Base-by-base conservation (phyloP, 2,329 filamentous ascomycete genomes). In the Didymella exigua region DNA sequence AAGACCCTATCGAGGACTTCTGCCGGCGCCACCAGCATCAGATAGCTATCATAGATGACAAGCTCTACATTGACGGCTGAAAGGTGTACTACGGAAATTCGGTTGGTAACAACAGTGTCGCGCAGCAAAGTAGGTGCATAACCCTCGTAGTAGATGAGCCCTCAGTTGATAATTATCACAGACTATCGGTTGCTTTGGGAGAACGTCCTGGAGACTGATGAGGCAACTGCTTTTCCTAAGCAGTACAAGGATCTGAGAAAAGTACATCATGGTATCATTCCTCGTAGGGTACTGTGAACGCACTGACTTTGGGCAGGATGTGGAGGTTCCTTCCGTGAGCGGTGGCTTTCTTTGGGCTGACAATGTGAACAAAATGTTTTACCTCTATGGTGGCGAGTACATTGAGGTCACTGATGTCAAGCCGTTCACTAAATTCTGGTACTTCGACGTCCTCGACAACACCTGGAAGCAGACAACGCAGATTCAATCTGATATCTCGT, bases 341-440 rank as follows among this genome's bases (percentile, higher is more conserved):
- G 74, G 77, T 24, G 77, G 77, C 5, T 60, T 79, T 1, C 71
- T 87, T 2, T 87, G 84, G 84, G 75, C 78, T 4, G 85, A 87
- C 66, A 71, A 76, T 7, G 75, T 84, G 34, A 87, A 87, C 72
- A 85, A 85, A 66, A 73, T 79, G n/a, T 78, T 87, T 36, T 86
- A 84, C 64, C 74, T 84, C 0, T 87, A 81, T 61, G 85, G 84
- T 19, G 84, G 85, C 36, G 81, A 86, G 60, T 82, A 81, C 29
- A 40, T 36, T 3, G 45, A 56, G 2, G 13, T 37, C 27, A 19
- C 33, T 16, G 40, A 73, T 1, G 78, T 80, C 0, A 24, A 29
- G 5, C 46, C 24, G 1, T 75, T 26, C 14, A 16, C 37, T 6
- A 9, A n/a, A 1, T 14, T 86, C 5, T 83, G 81, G 68, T 74